Conservation (phyloP, 2,329 filamentous ascomycete species). For the Cercospora zeae-maydis region DNA sequence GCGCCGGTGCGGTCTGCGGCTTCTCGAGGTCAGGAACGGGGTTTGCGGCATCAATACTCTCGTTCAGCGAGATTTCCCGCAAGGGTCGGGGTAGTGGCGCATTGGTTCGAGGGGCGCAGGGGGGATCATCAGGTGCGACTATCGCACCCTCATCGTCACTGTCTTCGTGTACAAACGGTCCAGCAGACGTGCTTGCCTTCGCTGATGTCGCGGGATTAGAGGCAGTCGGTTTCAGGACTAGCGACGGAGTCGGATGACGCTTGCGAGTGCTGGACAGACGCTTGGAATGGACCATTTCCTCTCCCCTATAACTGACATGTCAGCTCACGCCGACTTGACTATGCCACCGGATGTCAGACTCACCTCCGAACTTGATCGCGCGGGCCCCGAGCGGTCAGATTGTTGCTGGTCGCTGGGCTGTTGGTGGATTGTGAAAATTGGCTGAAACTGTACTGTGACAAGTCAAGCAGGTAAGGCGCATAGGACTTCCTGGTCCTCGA, state of each 20-base stretch:
- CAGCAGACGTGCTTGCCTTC: constrained; percentile 2
- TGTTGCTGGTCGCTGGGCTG: constrained; percentile 19
- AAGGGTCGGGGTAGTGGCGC: constrained; percentile 16
- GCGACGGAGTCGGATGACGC: constrained; percentile 31
- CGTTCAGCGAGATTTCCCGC: constrained; percentile 32
- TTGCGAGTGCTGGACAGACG: constrained; percentile 35
- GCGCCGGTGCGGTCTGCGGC: constrained; percentile 1
- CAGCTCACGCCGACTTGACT: constrained; percentile 12
- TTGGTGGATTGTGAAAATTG: constrained; percentile 16
- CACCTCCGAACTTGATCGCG: constrained; percentile 15
- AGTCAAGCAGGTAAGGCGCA: constrained; percentile 34
- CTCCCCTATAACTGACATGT: constrained; percentile 20
- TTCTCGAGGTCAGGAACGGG: constrained; percentile 7
- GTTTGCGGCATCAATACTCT: background rate
- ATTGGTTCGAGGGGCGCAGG: background rate
- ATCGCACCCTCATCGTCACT: constrained; percentile 25
- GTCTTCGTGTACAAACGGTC: constrained; percentile 33
- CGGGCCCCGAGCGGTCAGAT: background rate
- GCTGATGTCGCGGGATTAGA: background rate
- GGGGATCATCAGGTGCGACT: background rate
- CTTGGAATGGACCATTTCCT: constrained; percentile 21
- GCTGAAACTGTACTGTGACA: constrained; percentile 23
- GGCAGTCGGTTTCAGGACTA: constrained; percentile 25
- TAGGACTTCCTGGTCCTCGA: constrained; percentile 48
- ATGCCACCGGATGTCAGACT: constrained; percentile 1